These are phyloP conservation scores for Nyssa sinensis DNA, from an alignment of 148 eudicot species.

Conservation along the genomic window DNA sequence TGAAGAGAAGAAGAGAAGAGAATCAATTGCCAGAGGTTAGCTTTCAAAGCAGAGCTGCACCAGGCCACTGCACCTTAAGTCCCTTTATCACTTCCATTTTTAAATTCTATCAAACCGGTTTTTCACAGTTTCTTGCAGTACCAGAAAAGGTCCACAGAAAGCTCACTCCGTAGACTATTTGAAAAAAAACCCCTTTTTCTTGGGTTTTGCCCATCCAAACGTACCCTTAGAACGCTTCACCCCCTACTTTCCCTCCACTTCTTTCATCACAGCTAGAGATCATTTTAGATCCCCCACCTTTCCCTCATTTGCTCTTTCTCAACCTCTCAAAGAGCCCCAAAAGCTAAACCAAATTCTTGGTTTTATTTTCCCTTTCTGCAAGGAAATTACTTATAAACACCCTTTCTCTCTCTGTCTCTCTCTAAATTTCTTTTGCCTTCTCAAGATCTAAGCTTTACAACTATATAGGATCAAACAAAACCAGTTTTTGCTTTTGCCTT, in stretches of 20 bases:
- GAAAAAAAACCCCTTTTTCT: background rate
- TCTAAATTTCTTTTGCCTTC: background rate
- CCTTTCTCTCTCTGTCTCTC: background rate
- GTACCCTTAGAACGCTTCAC: background rate
- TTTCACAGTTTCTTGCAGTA: too few species aligned
- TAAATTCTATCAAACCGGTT: too few species aligned
- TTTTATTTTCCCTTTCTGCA: background rate
- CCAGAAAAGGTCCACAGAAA: too few species aligned
- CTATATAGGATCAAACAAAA: too few species aligned
- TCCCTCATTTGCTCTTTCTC: background rate
- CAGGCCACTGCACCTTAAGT: too few species aligned
- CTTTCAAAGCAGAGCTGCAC: too few species aligned
- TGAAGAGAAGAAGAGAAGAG: too few species aligned
- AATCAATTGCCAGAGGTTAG: too few species aligned
- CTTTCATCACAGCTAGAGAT: background rate
- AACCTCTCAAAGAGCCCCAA: constrained; percentile 1
- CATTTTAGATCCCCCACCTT: background rate
- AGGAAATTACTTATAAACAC: too few species aligned
- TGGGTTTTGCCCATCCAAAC: background rate
- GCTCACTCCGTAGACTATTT: too few species aligned
- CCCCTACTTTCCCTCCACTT: constrained; percentile 1
- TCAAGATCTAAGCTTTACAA: background rate
- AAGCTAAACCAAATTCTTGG: constrained; percentile 3
- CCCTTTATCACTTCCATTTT: too few species aligned
- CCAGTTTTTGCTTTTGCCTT: background rate